These are phyloP conservation scores for Madurella fahalii DNA, from an alignment of 2,329 filamentous ascomycete species.

Conservation along the genomic window DNA sequence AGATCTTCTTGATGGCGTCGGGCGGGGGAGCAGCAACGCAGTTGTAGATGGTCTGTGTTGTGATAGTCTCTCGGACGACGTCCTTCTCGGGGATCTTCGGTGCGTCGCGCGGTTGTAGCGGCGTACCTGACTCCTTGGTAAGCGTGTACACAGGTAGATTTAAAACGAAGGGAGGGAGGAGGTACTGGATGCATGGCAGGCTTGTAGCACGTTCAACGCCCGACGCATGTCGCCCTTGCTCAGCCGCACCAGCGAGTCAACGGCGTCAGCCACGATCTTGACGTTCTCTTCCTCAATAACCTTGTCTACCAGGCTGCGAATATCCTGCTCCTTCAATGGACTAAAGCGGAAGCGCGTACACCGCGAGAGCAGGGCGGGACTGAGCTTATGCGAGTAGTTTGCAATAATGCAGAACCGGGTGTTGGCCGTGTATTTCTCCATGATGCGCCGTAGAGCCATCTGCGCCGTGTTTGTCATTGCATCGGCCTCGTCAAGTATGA, in stretches of 20 bases:
- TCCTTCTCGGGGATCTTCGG: conserved; percentile 59
- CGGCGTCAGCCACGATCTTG: conserved; percentile 75
- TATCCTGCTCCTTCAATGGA: conserved; percentile 84
- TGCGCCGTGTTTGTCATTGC: conserved; percentile 99
- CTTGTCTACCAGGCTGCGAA: conserved; percentile 77
- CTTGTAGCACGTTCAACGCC: conserved; percentile 91
- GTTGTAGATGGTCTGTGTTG: conserved; percentile 93
- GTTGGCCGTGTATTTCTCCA: conserved; percentile 99
- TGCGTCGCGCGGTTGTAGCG: conserved; percentile 57
- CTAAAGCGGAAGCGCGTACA: conserved; percentile 96
- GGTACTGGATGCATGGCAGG: conserved; percentile 88
- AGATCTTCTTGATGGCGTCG: conserved; percentile 78
- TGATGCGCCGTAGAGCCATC: conserved; percentile 93
- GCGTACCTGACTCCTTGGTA: conserved; percentile 53
- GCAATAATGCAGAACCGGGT: conserved; percentile 98
- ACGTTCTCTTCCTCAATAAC: conserved; percentile 86
- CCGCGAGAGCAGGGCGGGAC: conserved; percentile 82
- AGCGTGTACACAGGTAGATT: neutral
- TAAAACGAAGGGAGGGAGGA: conserved; percentile 10
- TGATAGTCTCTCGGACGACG: conserved; percentile 70
- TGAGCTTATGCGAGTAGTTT: conserved; percentile 98
- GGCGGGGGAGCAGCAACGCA: conserved; percentile 96
- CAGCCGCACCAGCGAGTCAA: conserved; percentile 76
- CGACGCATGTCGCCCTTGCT: conserved; percentile 96
- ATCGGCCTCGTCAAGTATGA: conserved; percentile 97